These are phyloP conservation scores for Berberis thunbergii DNA, from an alignment of 164 flowering plant genomes.

Conservation along the genomic window DNA sequence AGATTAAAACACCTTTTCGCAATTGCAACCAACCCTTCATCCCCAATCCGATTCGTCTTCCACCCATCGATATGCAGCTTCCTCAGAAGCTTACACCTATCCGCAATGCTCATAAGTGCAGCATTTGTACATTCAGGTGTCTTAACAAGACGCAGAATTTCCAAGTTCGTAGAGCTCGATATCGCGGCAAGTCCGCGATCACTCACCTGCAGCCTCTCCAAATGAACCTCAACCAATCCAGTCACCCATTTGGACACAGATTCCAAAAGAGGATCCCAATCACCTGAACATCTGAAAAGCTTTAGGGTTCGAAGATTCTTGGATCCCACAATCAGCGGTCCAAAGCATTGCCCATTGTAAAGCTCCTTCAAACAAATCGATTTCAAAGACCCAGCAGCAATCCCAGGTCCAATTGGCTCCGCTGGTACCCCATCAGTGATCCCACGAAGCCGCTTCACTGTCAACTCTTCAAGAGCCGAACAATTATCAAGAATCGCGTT, in stretches of 20 bases:
- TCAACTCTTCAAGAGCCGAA: slow-evolving; percentile 63
- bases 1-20: slow-evolving; percentile 56
- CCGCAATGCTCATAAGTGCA: slow-evolving; percentile 55
- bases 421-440: slow-evolving; percentile 35
- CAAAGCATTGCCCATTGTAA: slow-evolving; percentile 74
- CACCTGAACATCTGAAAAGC: slow-evolving; percentile 67
- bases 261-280: slow-evolving; percentile 72
- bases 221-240: slow-evolving; percentile 58
- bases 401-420: slow-evolving; percentile 49
- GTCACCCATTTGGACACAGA: slow-evolving; percentile 27
- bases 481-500: slow-evolving; percentile 68
- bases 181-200: slow-evolving; percentile 67
- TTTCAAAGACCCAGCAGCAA: slow-evolving; percentile 41
- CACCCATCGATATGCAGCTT: slow-evolving; percentile 98
- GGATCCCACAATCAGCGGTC: slow-evolving; percentile 49
- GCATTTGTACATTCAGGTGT: slow-evolving; percentile 72
- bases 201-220: slow-evolving; percentile 86
- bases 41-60: slow-evolving; percentile 81
- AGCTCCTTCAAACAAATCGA: slow-evolving; percentile 69
- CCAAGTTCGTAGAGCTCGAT: slow-evolving; percentile 48
- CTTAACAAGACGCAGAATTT: slow-evolving; percentile 71
- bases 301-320: slow-evolving; percentile 58
- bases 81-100: slow-evolving; percentile 56
- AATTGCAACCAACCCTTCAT: slow-evolving; percentile 66
- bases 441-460: slow-evolving; percentile 76